Conservation (phyloP, 305 asterid species). For the Fraxinus sp. region DNA sequence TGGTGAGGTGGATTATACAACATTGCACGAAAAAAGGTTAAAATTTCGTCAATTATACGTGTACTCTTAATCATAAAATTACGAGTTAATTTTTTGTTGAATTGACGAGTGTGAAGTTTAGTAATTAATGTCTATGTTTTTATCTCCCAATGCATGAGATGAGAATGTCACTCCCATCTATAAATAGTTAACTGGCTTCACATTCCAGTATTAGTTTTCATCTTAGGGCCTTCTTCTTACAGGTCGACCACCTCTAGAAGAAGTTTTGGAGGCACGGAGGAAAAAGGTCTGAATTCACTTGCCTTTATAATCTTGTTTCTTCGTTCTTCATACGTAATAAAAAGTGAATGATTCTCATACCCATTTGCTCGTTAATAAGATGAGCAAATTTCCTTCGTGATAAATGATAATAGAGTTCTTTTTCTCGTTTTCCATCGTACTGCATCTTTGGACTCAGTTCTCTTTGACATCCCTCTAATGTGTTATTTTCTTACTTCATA, state of each 20-base stretch:
- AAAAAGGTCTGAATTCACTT: constrained; percentile 49
- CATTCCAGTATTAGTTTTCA: background rate
- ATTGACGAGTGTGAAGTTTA: background rate
- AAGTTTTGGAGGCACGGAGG: constrained; percentile 68
- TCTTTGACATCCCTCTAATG: background rate
- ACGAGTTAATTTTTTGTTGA: background rate
- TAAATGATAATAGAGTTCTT: background rate
- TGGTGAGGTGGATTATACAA: too few relatives aligned
- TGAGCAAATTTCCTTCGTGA: background rate
- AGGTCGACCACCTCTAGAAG: constrained; percentile 84
- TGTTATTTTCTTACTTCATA: constrained; percentile 28
- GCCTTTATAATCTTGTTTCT: background rate
- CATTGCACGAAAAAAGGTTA: too few relatives aligned
- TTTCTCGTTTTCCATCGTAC: background rate
- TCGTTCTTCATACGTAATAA: background rate
- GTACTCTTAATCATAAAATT: too few relatives aligned
- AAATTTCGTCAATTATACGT: too few relatives aligned
- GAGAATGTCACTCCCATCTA: background rate
- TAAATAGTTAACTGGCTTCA: background rate
- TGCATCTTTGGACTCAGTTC: background rate
- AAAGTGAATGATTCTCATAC: background rate
- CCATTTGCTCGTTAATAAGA: background rate
- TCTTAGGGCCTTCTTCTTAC: constrained; percentile 16
- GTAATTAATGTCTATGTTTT: background rate
- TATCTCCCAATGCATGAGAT: background rate